phyloP scores from a whole-genome alignment of 345 rosid species.

The Pistacia integerrima region DNA sequence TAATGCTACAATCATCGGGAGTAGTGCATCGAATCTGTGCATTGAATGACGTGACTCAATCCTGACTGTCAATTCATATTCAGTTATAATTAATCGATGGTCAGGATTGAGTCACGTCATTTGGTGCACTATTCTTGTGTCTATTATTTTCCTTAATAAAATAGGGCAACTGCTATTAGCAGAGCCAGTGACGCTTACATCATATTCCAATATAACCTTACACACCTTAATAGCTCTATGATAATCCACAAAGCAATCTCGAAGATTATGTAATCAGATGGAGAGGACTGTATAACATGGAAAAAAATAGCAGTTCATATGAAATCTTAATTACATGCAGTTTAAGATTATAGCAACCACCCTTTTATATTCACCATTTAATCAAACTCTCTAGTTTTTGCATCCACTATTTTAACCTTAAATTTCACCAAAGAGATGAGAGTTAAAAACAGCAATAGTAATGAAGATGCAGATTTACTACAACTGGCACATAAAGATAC shows the following conservation, averaged over 20 bases:
- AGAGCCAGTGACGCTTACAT: not conserved
- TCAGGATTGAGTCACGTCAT: no score
- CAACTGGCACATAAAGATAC: not conserved
- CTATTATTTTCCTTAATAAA: no score
- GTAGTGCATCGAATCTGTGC: no score
- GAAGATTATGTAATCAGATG: not conserved
- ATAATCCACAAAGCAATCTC: not conserved
- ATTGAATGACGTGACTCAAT: no score
- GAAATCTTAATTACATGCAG: not conserved
- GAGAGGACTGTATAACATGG: not conserved
- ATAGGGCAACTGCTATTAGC: not conserved
- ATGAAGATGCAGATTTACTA: no score
- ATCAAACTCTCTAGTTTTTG: not conserved
- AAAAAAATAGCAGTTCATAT: no score
- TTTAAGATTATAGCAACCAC: not conserved
- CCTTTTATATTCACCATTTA: not conserved
- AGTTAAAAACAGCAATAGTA: no score
- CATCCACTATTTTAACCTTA: not conserved
- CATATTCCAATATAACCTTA: not conserved
- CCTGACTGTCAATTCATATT: no score
- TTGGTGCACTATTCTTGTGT: no score
- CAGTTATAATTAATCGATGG: no score
- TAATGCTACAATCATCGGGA: no score
- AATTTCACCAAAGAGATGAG: no score
- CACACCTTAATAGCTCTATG: not conserved